phyloP scores from a whole-genome alignment of 192 early-diverging fungal genomes.

The Entomortierella chlamydospora region DNA sequence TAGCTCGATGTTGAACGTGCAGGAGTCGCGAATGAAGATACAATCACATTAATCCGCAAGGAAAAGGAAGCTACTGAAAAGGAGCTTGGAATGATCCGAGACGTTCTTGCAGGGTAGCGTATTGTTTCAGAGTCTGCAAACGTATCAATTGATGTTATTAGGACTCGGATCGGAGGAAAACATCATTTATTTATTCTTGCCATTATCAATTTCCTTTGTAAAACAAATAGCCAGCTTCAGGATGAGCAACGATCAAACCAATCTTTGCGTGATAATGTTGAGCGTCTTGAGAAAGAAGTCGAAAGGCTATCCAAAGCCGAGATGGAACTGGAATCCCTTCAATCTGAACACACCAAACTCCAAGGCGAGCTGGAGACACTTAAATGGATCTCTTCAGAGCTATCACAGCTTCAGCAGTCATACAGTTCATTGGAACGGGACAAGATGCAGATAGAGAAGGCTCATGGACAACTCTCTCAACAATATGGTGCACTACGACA shows the following conservation, averaged over 20 bases:
- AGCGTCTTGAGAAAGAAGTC: constrained; percentile 28
- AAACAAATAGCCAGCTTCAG: constrained; percentile 29
- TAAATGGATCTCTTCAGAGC: constrained; percentile 43
- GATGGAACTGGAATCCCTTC: constrained; percentile 24
- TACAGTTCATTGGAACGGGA: constrained; percentile 23
- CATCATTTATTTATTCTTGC: no score
- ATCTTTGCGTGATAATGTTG: constrained; percentile 25
- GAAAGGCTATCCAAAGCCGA: constrained; percentile 42
- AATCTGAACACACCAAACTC: constrained; percentile 27
- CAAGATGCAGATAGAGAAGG: constrained; percentile 42
- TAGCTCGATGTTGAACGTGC: constrained; percentile 58
- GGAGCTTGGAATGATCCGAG: constrained; percentile 44
- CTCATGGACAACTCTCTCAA: constrained; percentile 29
- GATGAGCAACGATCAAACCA: constrained; percentile 37
- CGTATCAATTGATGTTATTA: no score
- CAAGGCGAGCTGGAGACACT: constrained; percentile 39
- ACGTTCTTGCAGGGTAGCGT: constrained; percentile 45
- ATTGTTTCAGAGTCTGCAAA: not conserved
- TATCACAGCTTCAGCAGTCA: constrained; percentile 33
- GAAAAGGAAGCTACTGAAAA: constrained; percentile 52
- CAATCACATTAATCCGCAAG: constrained; percentile 45
- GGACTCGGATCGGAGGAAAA: no score
- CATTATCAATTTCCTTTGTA: no score
- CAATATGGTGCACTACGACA: constrained; percentile 13
- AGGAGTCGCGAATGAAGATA: constrained; percentile 56